Conservation (phyloP, 176 grass and related monocot species). For the Eleusine indica region DNA sequence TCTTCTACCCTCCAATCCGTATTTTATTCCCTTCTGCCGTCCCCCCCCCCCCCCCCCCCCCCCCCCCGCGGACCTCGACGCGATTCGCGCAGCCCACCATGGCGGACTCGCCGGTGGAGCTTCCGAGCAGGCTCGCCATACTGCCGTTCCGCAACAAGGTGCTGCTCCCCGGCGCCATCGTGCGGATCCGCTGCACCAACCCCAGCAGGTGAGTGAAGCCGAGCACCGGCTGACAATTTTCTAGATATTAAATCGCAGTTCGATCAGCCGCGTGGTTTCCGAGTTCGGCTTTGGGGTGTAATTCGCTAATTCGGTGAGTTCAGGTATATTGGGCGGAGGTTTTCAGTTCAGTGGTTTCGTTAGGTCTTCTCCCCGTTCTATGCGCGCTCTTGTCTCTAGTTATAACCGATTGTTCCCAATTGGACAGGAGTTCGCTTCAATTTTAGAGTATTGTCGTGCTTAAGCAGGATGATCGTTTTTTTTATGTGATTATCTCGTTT, state of each 20-base stretch:
- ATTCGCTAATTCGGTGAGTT: slow-evolving; percentile 27
- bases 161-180: slow-evolving; percentile 88
- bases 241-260: neutral
- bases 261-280: neutral
- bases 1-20: slow-evolving; percentile 3
- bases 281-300: neutral
- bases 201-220: slow-evolving; percentile 70
- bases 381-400: neutral
- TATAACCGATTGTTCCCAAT: neutral
- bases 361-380: slow-evolving; percentile 34
- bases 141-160: slow-evolving; percentile 97
- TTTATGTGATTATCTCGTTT: slow-evolving; percentile 1
- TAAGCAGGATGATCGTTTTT: neutral
- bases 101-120: slow-evolving; percentile 74
- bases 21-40: neutral
- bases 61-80: neutral
- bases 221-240: neutral
- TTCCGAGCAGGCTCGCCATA: slow-evolving; percentile 84
- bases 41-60: neutral
- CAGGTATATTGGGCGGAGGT: neutral
- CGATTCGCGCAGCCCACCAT: slow-evolving; percentile 43
- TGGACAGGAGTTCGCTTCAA: neutral
- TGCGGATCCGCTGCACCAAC: slow-evolving; percentile 94
- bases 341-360: slow-evolving; percentile 34
- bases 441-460: neutral